Evolutionary conservation across 2,329 filamentous ascomycete genomes (phyloP), one percentile per base, ranked within the genome.

Genomic region (Trichoderma citrinoviride): DNA sequence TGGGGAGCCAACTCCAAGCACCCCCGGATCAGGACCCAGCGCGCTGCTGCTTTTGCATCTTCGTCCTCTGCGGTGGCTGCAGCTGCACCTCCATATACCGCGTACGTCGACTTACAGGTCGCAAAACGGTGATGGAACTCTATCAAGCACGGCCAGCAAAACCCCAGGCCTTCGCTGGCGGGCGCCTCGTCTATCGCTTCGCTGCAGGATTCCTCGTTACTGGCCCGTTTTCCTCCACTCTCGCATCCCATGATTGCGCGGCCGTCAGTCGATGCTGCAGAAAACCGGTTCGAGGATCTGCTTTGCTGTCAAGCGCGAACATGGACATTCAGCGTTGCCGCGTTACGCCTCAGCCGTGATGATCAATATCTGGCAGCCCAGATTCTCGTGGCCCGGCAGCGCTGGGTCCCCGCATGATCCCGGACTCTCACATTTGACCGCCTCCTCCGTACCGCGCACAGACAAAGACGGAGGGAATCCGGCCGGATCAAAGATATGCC

Each of bases 201-300:
- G 49, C 49, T 61, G 58, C 58, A 61, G 29, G 49, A 19, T 33
- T 44, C 25, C 25, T 33, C 49, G 49, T 23, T 54, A 37, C 33
- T 37, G 49, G 12, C 25, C 58, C 25, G n/a, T 37, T 23, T 23
- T 37, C 58, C 49, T 54, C 58, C 58, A 54, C 58, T 46, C 40
- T 46, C n/a, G 21, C 25, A 15, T 29, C 49, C 40, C 47, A 37
- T 61, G 49, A 54, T 61, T 53, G 58, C 58, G 58, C 40, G 49
- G 47, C 58, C 40, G 58, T 61, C 49, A 19, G 53, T 44, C 19
- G 58, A 61, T 54, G 47, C 40, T 61, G 58, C 58, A 61, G 58
- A 61, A 37, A 61, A 54, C 58, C 25, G 58, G 58, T 53, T 46
- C 14, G 25, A 14, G 33, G 33, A 43, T 52, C 56, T 25, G 56